Base-by-base conservation (phyloP, 192 early-diverging fungal genomes). In the Entrophospora sp. region DNA sequence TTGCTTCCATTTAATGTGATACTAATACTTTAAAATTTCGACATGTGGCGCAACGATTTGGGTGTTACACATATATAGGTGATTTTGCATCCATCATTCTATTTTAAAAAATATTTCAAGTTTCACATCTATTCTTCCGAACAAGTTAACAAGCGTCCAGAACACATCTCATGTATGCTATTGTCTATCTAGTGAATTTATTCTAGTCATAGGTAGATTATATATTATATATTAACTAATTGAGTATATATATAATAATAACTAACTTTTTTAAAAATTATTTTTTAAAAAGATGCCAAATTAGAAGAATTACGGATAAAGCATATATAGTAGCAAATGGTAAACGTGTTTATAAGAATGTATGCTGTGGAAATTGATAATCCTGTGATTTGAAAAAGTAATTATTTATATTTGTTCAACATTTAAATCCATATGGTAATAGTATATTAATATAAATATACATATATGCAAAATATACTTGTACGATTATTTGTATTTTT, bases 111-210 rank as follows among this genome's bases (percentile, higher is more conserved):
- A 80, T 57, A 76, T 83, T 31, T 77, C 77, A 48, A 76, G 76
- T 42, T 77, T 71, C 28, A 75, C 75, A 36, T 83, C 35, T 83
- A 78, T 13, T 83, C 81, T 0, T 83, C 81, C 0, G 75, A 83
- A 69, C 53, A 56, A 56, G 28, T 31, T 7, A 71, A 75, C 37
- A 67, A 72, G 44, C 73, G 74, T 32, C 69, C 69, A 34, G 64
- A 69, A 18, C 72, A 69, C 70, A 75, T 9, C 43, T 83, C 78
- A 80, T 58, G 77, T 78, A 3, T 83, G 80, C 48, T 83, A 83
- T 34, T 83, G 81, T 56, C 66, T 80, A 16, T 83, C 79, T 62
- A 79, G 77, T 40, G 81, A 83, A 63, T 83, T 83, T 61, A 69
- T 83, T 64, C 75, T 83, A 5, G 81, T 80, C 3, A 83, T 83